These are phyloP conservation scores for Diutina scorzettiae DNA, from an alignment of 1,139 yeast species.

Conservation along the genomic window DNA sequence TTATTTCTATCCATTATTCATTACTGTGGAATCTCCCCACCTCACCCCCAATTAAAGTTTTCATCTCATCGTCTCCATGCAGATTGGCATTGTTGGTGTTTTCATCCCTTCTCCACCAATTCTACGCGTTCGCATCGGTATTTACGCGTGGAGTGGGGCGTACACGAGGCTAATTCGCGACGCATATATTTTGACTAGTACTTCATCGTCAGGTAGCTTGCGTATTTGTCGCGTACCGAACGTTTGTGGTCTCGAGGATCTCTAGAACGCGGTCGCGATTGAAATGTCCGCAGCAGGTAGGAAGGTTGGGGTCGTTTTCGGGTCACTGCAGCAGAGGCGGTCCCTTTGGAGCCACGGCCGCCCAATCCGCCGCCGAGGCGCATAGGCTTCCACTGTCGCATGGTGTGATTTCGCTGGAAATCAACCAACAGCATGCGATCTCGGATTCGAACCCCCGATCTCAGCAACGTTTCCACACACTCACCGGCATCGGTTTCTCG, in stretches of 20 bases:
- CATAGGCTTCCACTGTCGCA: constrained; percentile 72
- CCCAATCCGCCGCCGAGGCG: constrained; percentile 53
- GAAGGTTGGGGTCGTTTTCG: constrained; percentile 7
- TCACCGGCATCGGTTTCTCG: constrained; percentile 42
- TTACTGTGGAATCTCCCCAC: too few species aligned
- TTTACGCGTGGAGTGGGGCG: too few species aligned
- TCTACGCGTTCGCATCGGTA: too few species aligned
- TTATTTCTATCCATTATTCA: too few species aligned
- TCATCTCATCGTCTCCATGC: too few species aligned
- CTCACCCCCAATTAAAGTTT: too few species aligned
- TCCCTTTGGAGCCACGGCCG: constrained; percentile 10
- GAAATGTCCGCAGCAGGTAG: constrained; percentile 3
- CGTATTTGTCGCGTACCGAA: constrained; percentile 10
- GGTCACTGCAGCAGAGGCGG: constrained; percentile 11
- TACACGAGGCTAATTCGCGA: too few species aligned
- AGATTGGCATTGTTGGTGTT: too few species aligned
- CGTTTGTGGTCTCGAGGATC: constrained; percentile 6
- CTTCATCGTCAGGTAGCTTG: constrained; percentile 9
- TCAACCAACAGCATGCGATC: constrained; percentile 53
- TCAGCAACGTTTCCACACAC: constrained; percentile 50
- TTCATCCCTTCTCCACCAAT: too few species aligned
- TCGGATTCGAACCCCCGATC: constrained; percentile 26
- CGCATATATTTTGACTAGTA: not conserved
- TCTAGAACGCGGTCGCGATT: constrained; percentile 7
- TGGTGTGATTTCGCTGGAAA: constrained; percentile 70